Evolutionary conservation across 2,329 filamentous ascomycete species (phyloP).

Genomic region (Colletotrichum costaricense): DNA sequence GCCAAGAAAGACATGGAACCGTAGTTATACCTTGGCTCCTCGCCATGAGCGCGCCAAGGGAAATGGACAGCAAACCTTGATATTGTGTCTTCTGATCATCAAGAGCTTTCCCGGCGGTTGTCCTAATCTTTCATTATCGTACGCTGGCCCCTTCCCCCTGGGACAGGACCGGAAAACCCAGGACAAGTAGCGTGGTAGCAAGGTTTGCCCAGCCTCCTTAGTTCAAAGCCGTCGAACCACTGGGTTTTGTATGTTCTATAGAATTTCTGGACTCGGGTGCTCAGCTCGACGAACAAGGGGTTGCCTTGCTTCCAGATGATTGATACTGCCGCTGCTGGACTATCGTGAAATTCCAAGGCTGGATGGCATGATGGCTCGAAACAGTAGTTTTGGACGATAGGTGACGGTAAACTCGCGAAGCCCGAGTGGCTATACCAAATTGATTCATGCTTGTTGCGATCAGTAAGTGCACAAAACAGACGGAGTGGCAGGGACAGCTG

Average conservation of each 20-base stretch:
- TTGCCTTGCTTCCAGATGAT: not conserved
- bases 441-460: not conserved
- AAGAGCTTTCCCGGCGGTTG: not conserved
- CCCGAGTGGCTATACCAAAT: slow-evolving; percentile 2
- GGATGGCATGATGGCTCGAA: slow-evolving; percentile 33
- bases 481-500: not conserved
- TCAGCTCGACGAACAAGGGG: slow-evolving; percentile 12
- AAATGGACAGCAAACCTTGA: slow-evolving; percentile 8
- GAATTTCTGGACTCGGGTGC: slow-evolving; percentile 20
- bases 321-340: not conserved
- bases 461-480: not conserved
- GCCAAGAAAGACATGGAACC: slow-evolving; percentile 26
- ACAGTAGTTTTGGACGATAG: slow-evolving; percentile 19
- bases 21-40: slow-evolving; percentile 9
- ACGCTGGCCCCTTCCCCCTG: not conserved
- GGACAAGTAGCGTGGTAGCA: not conserved
- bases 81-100: slow-evolving; percentile 19
- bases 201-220: slow-evolving; percentile 20
- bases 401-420: not conserved
- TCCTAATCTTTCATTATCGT: not conserved
- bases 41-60: slow-evolving; percentile 5
- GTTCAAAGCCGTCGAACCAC: slow-evolving; percentile 13
- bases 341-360: slow-evolving; percentile 23
- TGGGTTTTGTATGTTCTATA: slow-evolving; percentile 19
- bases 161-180: slow-evolving; percentile 22